A percentile compares a stretch with the other conserved stretches of the same genome.
phyloP scores from a whole-genome alignment of 2,329 filamentous ascomycete species.

The Exophiala sp. region DNA sequence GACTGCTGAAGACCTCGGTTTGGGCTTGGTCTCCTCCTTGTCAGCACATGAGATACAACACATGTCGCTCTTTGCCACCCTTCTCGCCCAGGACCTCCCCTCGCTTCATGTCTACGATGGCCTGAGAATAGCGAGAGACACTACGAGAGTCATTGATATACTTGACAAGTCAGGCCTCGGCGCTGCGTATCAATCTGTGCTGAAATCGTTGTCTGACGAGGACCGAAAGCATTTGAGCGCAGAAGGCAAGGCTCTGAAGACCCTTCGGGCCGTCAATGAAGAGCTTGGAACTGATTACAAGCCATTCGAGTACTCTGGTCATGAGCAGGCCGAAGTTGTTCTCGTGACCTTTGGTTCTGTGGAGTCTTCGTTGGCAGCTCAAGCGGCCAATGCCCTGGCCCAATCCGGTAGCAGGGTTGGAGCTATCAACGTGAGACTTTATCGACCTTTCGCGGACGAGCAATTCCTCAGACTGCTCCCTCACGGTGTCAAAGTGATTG shows the following conservation, averaged over 20 bases:
- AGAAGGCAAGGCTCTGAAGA: constrained; percentile 67
- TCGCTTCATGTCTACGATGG: constrained; percentile 87
- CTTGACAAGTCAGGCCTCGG: constrained; percentile 68
- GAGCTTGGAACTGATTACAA: constrained; percentile 92
- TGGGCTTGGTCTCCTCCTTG: constrained; percentile 78
- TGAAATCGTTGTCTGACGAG: constrained; percentile 58
- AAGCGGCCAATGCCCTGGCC: constrained; percentile 71
- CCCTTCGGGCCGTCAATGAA: constrained; percentile 74
- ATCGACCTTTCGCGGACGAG: constrained; percentile 92
- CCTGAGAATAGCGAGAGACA: constrained; percentile 76
- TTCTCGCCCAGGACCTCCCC: constrained; percentile 74
- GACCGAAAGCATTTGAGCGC: constrained; percentile 67
- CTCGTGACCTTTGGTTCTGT: constrained; percentile 90
- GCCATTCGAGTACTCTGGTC: constrained; percentile 90
- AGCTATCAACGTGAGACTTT: constrained; percentile 86
- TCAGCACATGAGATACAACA: constrained; percentile 92
- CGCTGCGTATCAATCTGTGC: constrained; percentile 64
- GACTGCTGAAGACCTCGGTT: constrained; percentile 82
- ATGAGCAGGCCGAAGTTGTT: constrained; percentile 73
- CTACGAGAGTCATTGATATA: constrained; percentile 76
- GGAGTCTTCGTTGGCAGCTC: constrained; percentile 79
- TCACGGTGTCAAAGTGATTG: constrained; percentile 68
- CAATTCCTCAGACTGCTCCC: constrained; percentile 83
- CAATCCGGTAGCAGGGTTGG: constrained; percentile 74
- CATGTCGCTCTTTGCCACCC: constrained; percentile 83